Conservation (phyloP, 2,329 filamentous ascomycete species). For the Phoma herbarum region DNA sequence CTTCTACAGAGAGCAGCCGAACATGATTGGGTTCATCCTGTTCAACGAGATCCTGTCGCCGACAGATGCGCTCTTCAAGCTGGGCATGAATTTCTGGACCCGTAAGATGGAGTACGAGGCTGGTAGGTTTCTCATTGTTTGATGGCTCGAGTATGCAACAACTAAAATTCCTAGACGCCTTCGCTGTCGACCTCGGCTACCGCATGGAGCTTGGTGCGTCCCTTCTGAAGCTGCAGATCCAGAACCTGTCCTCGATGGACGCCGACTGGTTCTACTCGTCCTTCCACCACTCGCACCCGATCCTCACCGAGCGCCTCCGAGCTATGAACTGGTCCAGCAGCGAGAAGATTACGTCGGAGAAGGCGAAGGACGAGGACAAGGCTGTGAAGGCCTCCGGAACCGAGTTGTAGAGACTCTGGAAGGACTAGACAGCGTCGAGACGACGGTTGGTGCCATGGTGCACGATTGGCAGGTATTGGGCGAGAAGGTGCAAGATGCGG, state of each 20-base stretch:
- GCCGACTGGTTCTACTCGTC: conserved; percentile 98
- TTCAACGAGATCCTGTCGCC: conserved; percentile 97
- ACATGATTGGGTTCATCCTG: conserved; percentile 95
- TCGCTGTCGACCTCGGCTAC: conserved; percentile 86
- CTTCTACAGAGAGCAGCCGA: conserved; percentile 82
- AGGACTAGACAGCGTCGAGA: neutral
- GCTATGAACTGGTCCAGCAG: conserved; percentile 86
- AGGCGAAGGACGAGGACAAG: conserved; percentile 33
- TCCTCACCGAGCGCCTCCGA: conserved; percentile 89
- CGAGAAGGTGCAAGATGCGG: neutral
- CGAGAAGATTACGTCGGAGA: conserved; percentile 55
- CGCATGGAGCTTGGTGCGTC: conserved; percentile 82
- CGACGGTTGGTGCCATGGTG: neutral
- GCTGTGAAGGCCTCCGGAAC: conserved; percentile 76
- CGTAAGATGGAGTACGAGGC: conserved; percentile 96
- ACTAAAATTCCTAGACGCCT: conserved; percentile 66
- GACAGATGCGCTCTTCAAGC: conserved; percentile 93
- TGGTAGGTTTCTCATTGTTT: conserved; percentile 56
- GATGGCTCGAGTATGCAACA: conserved; percentile 26
- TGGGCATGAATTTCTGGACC: conserved; percentile 94
- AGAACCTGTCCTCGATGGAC: conserved; percentile 98
- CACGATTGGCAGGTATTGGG: neutral
- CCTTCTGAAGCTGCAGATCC: conserved; percentile 96
- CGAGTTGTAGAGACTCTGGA: conserved; percentile 67
- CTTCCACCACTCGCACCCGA: conserved; percentile 98